Evolutionary conservation across 2,329 filamentous ascomycete genomes (phyloP), one percentile per base, ranked within the genome.

Genomic region (Exserohilum turcica): DNA sequence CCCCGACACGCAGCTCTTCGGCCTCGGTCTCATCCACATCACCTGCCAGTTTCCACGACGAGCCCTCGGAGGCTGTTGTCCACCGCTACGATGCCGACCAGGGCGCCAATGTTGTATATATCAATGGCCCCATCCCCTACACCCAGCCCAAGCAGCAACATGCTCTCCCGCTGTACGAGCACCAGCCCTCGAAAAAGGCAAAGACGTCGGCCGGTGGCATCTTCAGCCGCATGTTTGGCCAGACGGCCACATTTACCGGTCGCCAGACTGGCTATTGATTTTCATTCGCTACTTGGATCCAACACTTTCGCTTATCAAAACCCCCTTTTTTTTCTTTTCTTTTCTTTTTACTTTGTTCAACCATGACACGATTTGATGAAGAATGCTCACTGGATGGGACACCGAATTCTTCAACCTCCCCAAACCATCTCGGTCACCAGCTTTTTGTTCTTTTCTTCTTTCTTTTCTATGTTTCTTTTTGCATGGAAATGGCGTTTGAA

Each of bases 71-170:
- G 54, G 70, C 70, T 9, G 56, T 69, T 48, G 56, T 70, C 39
- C 73, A 77, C 44, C 77, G 74, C 48, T 78, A 77, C 69, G 77
- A 78, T 61, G 60, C 65, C 37, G 74, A 76, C 47, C 69, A 70
- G 52, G 70, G 74, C 37, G 74, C 77, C 32, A 76, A 73, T 24
- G 60, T 79, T 66, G 76, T 79, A 58, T 74, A 79, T 68, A 76
- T 79, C 63, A 67, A 71, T 57, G 67, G 64, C 46, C 60, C 67
- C 6, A 54, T 59, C 45, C 66, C 72, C 37, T 56, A 65, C 28
- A 43, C 56, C 15, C 44, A 56, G 6, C 35, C 40, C 16, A 75
- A 74, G 65, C 57, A 64, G 32, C 63, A 74, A 50, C 72, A 74
- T 53, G 61, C 65, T 13, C 69, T 74, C 16, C 72, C 72, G 35